Conservation (phyloP, 768 basidiomycete genomes). For the Stropharia rugosoannulata region DNA sequence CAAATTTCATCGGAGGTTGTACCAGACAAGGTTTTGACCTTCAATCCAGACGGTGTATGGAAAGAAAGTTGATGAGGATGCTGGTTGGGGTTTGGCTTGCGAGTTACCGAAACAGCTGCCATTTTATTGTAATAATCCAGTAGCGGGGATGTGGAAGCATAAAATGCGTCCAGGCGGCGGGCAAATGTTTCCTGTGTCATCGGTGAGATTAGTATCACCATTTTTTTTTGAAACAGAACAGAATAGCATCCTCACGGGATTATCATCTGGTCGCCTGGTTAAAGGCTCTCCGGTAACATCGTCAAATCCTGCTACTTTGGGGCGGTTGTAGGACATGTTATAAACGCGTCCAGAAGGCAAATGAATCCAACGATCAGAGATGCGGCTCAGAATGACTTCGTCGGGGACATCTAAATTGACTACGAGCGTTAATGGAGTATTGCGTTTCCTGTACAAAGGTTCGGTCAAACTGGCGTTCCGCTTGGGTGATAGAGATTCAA, state of each 20-base stretch:
- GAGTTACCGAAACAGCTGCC: slow-evolving; percentile 24
- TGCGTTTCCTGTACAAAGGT: slow-evolving; percentile 46
- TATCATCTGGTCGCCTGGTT: slow-evolving; percentile 88
- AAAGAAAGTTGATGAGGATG: slow-evolving; percentile 54
- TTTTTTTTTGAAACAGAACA: not conserved
- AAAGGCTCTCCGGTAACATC: slow-evolving; percentile 86
- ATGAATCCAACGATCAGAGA: slow-evolving; percentile 90
- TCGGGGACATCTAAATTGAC: slow-evolving; percentile 91
- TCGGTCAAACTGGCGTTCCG: not conserved
- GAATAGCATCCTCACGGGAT: slow-evolving; percentile 57
- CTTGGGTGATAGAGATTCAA: slow-evolving; percentile 3
- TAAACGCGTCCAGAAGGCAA: slow-evolving; percentile 87
- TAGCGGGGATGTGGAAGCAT: slow-evolving; percentile 79
- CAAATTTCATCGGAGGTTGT: slow-evolving; percentile 87
- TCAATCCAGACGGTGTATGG: slow-evolving; percentile 43
- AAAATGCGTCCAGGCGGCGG: slow-evolving; percentile 75
- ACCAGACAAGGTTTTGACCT: slow-evolving; percentile 63
- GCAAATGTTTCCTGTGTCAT: slow-evolving; percentile 67
- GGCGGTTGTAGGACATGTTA: slow-evolving; percentile 86
- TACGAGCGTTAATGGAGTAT: slow-evolving; percentile 71
- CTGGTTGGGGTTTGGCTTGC: slow-evolving; percentile 32
- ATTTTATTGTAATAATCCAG: slow-evolving; percentile 61
- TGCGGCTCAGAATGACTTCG: slow-evolving; percentile 78
- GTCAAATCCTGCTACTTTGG: slow-evolving; percentile 76
- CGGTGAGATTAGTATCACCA: slow-evolving; percentile 9